Percentiles rank a stretch among this genome's conserved stretches.
phyloP scores from a whole-genome alignment of 305 asterid genomes.

The Lippia alba region DNA sequence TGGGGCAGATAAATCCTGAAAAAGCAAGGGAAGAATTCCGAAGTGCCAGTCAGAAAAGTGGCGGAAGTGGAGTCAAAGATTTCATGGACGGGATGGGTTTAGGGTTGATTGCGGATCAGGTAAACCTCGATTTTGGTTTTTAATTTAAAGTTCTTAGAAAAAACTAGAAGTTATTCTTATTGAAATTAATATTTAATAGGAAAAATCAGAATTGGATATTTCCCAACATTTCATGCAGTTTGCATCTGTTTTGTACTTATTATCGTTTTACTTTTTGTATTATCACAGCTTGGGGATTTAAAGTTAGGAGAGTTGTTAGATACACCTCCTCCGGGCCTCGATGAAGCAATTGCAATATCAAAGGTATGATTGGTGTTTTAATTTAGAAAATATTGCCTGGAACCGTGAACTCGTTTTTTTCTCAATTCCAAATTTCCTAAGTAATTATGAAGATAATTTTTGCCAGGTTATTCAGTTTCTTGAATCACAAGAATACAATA shows the following conservation, averaged over 20 bases:
- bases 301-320: conserved; percentile 97
- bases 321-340: conserved; percentile 96
- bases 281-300: conserved; percentile 82
- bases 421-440: conserved; percentile 8
- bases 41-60: conserved; percentile 63
- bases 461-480: conserved; percentile 88
- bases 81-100: conserved; percentile 99
- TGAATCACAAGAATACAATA: conserved; percentile 80
- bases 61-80: conserved; percentile 92
- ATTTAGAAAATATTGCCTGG: conserved; percentile 19
- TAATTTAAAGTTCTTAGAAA: conserved; percentile 1
- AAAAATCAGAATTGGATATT: background rate
- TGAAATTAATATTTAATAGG: too few relatives aligned
- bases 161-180: background rate
- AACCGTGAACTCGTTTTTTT: background rate
- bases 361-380: conserved; percentile 59
- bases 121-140: conserved; percentile 35
- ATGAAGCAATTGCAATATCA: conserved; percentile 96
- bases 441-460: conserved; percentile 35
- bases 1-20: conserved; percentile 90
- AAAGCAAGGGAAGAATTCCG: conserved; percentile 92
- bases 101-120: conserved; percentile 94
- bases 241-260: conserved; percentile 19
- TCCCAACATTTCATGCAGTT: background rate
- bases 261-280: conserved; percentile 32